Evolutionary conservation across 108 stramenopile genomes (phyloP).

Genomic region (Nitzschia palea): DNA sequence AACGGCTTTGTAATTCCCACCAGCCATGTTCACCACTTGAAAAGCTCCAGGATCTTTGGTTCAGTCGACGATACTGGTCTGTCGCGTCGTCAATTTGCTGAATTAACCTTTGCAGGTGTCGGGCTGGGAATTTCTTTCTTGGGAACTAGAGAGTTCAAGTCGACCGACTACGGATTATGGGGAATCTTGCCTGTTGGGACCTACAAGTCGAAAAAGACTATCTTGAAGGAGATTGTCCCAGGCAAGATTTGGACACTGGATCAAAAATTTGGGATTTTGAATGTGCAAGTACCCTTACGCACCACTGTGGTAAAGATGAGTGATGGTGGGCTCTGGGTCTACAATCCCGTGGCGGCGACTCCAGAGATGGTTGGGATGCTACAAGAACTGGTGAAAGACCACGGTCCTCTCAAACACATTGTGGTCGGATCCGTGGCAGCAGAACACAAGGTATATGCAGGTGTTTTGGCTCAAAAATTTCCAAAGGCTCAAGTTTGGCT

Average conservation of each 20-base stretch:
- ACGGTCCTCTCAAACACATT: conserved; percentile 86
- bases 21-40: not conserved
- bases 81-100: conserved; percentile 57
- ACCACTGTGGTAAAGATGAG: conserved; percentile 72
- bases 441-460: conserved; percentile 92
- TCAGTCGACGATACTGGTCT: conserved; percentile 23
- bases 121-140: conserved; percentile 67
- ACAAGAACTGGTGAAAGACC: conserved; percentile 50
- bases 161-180: conserved; percentile 87
- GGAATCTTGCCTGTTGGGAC: conserved; percentile 88
- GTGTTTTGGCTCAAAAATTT: conserved; percentile 78
- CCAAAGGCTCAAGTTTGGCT: conserved; percentile 81
- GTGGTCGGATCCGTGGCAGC: conserved; percentile 88
- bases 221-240: conserved; percentile 62
- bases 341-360: conserved; percentile 92
- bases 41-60: not conserved
- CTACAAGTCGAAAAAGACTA: conserved; percentile 88
- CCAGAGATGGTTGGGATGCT: conserved; percentile 77
- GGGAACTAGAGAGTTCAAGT: conserved; percentile 63
- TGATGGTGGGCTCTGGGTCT: conserved; percentile 77
- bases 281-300: conserved; percentile 93
- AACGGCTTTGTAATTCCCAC: not conserved
- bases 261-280: conserved; percentile 91
- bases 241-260: conserved; percentile 87
- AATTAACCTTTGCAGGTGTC: conserved; percentile 54